Base-by-base conservation (phyloP, 352 stramenopile genomes). In the Nothophytophthora sp. region DNA sequence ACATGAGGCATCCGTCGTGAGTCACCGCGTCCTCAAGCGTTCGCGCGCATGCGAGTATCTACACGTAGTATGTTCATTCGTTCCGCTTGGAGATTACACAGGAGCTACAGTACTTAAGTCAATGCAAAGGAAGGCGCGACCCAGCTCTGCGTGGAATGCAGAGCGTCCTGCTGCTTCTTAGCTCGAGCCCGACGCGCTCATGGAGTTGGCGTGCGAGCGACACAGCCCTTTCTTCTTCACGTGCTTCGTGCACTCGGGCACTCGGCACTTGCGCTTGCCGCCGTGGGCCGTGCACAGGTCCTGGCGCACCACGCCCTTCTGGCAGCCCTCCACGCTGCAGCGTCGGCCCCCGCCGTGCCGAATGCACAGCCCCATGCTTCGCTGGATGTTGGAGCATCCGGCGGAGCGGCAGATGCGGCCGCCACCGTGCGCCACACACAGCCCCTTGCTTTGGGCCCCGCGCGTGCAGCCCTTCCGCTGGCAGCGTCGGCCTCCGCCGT, bases 221-320 rank as follows among this genome's bases (percentile, higher is more conserved):
- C 81, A 92, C 19, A 92, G 53, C 0, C 81, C 81, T 69, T 87
- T 87, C 73, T 92, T 92, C 73, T 92, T 92, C 36, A 92, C 81
- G 60, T 90, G 81, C 64, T 92, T 92, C 41, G 70, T 89, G 74
- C 81, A 92, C 20, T 89, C 77, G 4, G 82, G 70, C 29, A 92
- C 70, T 23, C 73, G 76, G 46, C 81, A 92, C 60, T 92, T 92
- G 60, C 80, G 79, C 55, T 92, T 92, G 50, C 81, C 87, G 9
- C 87, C 87, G 47, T 96, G 87, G 18, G 83, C 84, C 20, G 85
- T 95, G 65, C 85, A 95, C 55, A 95, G 55, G 38, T 92, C 83
- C 63, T 92, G 84, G 12, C 85, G 81, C 44, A 93, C 82, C n/a
- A 92, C 85, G 16, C 85, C 84, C 47, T 92, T 95, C 40, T 90